A percentile compares a stretch with the other conserved stretches of the same genome.
These are phyloP conservation scores for Metschnikowia baotianmanensis DNA, from an alignment of 805 yeast species.

Conservation along the genomic window DNA sequence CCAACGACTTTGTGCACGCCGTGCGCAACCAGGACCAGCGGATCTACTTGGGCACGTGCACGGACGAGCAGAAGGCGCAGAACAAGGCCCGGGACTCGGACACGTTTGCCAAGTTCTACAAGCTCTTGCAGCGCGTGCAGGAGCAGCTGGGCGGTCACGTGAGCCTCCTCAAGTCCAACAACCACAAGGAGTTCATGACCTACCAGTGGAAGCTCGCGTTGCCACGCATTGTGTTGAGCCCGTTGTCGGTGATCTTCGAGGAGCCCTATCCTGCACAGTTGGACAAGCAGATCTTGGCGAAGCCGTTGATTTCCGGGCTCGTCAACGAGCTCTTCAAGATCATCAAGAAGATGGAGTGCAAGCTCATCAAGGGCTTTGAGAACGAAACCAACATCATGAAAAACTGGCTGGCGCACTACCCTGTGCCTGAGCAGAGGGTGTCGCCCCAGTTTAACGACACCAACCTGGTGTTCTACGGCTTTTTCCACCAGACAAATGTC, in stretches of 20 bases:
- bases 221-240: slow-evolving; percentile 74
- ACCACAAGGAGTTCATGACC: slow-evolving; percentile 57
- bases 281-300: slow-evolving; percentile 68
- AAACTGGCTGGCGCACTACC: slow-evolving; percentile 49
- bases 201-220: slow-evolving; percentile 86
- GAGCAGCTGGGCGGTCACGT: slow-evolving; percentile 36
- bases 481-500: slow-evolving; percentile 48
- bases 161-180: slow-evolving; percentile 48
- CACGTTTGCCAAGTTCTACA: slow-evolving; percentile 21
- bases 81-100: slow-evolving; percentile 13
- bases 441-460: slow-evolving; percentile 27
- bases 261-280: slow-evolving; percentile 59
- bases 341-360: slow-evolving; percentile 74
- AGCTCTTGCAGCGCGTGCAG: slow-evolving; percentile 33
- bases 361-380: slow-evolving; percentile 66
- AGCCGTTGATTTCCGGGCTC: slow-evolving; percentile 80
- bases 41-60: slow-evolving; percentile 39
- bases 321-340: slow-evolving; percentile 72
- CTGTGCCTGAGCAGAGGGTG: slow-evolving; percentile 22
- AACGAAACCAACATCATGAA: slow-evolving; percentile 58
- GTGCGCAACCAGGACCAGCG: slow-evolving; percentile 41
- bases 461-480: slow-evolving; percentile 63
- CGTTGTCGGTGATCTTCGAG: slow-evolving; percentile 73
- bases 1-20: slow-evolving; percentile 24
- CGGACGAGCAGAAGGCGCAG: slow-evolving; percentile 16